These are phyloP conservation scores for Ceratobasidium sp. DNA, from an alignment of 1,284 basidiomycete species.

Conservation along the genomic window DNA sequence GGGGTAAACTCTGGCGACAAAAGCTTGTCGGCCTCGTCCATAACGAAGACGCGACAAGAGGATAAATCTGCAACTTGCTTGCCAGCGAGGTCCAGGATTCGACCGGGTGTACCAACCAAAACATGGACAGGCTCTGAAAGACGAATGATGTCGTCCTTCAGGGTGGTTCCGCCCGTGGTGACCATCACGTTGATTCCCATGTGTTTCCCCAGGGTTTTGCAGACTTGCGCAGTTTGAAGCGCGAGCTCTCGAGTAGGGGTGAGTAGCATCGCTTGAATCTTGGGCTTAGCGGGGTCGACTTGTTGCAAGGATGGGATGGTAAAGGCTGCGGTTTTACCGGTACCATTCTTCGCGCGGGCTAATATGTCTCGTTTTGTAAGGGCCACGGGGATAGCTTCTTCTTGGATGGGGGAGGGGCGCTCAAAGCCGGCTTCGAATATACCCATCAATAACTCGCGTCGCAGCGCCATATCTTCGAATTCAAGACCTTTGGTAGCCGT, in stretches of 20 bases:
- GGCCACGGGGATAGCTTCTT: constrained; percentile 94
- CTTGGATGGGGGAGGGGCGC: constrained; percentile 96
- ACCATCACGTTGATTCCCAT: constrained; percentile 98
- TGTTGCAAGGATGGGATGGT: constrained; percentile 97
- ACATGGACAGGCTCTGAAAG: constrained; percentile 93
- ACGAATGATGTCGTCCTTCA: constrained; percentile 98
- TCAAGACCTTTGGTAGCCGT: constrained; percentile 91
- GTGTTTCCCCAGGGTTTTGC: constrained; percentile 97
- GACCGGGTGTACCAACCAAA: constrained; percentile 96
- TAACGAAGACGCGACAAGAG: constrained; percentile 96
- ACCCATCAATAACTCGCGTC: constrained; percentile 88
- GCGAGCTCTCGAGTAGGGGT: constrained; percentile 97
- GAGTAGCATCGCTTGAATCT: constrained; percentile 95
- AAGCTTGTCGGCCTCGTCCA: constrained; percentile 99
- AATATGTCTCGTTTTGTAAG: constrained; percentile 92
- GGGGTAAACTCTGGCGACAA: constrained; percentile 98
- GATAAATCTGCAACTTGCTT: constrained; percentile 95
- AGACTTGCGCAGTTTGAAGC: constrained; percentile 96
- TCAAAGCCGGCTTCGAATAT: constrained; percentile 99
- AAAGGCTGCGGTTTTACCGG: constrained; percentile 98
- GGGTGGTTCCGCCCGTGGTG: constrained; percentile 96
- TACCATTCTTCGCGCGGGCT: constrained; percentile 91
- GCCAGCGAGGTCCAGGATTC: constrained; percentile 94
- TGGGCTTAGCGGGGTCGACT: constrained; percentile 86
- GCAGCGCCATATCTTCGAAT: constrained; percentile 89